phyloP scores from a whole-genome alignment of 1,284 basidiomycete genomes.

The Coriolopsis trogii region DNA sequence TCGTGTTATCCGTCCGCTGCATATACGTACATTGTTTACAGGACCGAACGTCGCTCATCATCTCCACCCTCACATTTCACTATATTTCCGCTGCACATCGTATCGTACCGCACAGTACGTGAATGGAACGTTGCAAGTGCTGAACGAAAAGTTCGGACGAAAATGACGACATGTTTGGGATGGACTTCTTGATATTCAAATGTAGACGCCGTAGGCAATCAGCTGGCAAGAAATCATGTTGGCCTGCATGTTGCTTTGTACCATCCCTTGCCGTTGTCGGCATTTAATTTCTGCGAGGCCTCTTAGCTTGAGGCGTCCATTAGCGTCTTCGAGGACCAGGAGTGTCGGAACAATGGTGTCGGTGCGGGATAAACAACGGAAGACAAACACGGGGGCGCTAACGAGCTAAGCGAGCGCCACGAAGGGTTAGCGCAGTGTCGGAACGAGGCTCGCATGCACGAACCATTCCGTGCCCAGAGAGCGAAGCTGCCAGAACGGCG shows the following conservation, averaged over 20 bases:
- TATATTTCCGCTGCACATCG: slow-evolving; percentile 1
- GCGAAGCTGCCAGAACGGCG: slow-evolving; percentile 4
- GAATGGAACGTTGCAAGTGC: background rate
- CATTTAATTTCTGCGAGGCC: background rate
- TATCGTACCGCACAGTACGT: no score
- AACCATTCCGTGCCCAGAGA: background rate
- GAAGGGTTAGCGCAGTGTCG: background rate
- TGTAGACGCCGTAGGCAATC: no score
- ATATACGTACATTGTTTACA: slow-evolving; percentile 22
- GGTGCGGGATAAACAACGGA: slow-evolving; percentile 16
- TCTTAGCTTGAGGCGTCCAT: no score
- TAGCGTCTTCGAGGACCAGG: no score
- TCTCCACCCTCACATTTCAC: slow-evolving; percentile 15
- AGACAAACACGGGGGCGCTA: slow-evolving; percentile 14
- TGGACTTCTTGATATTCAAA: no score
- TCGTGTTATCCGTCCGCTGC: slow-evolving; percentile 19
- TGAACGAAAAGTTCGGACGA: no score
- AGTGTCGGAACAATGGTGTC: slow-evolving; percentile 6
- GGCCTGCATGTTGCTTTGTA: no score
- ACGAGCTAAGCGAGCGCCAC: slow-evolving; percentile 6
- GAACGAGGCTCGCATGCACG: background rate
- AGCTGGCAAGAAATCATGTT: no score
- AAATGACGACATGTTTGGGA: no score
- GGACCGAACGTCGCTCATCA: slow-evolving; percentile 10
- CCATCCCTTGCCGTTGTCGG: no score